These are phyloP conservation scores for Blastomyces emzantsi DNA, from an alignment of 2,329 filamentous ascomycete species.

Conservation along the genomic window DNA sequence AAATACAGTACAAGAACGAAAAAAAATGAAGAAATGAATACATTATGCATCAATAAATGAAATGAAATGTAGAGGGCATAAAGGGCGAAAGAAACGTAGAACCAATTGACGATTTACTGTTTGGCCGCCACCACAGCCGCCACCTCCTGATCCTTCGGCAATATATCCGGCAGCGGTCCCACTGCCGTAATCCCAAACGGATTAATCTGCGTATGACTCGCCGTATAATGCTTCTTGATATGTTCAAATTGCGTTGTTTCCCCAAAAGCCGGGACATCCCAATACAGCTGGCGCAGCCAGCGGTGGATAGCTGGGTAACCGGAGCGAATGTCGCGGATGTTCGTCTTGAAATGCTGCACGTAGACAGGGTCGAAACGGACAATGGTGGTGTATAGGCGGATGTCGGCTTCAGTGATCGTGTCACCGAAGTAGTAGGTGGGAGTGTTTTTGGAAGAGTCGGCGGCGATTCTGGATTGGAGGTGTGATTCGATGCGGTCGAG, in stretches of 20 bases:
- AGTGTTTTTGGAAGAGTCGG: conserved; percentile 22
- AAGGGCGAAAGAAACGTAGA: background rate
- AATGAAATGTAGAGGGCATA: background rate
- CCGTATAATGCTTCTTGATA: conserved; percentile 74
- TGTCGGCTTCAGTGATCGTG: conserved; percentile 69
- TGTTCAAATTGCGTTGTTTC: conserved; percentile 88
- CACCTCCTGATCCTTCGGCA: conserved; percentile 72
- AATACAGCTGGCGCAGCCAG: conserved; percentile 80
- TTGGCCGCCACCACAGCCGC: conserved; percentile 10
- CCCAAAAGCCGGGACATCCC: conserved; percentile 67
- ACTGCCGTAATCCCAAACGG: conserved; percentile 67
- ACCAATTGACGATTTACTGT: background rate
- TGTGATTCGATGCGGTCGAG: conserved; percentile 70
- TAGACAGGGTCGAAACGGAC: conserved; percentile 68
- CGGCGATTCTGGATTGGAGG: conserved; percentile 60
- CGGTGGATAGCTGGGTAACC: conserved; percentile 73
- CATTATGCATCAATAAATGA: no score
- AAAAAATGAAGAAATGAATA: background rate
- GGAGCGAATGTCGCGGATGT: conserved; percentile 71
- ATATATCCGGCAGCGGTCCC: conserved; percentile 73
- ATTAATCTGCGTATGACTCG: conserved; percentile 58
- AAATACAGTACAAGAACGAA: no score
- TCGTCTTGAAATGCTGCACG: conserved; percentile 75
- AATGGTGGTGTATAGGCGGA: conserved; percentile 65
- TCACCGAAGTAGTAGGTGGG: conserved; percentile 66